These are phyloP conservation scores for Balansia obtecta DNA, from an alignment of 2,329 filamentous ascomycete genomes.

Conservation along the genomic window DNA sequence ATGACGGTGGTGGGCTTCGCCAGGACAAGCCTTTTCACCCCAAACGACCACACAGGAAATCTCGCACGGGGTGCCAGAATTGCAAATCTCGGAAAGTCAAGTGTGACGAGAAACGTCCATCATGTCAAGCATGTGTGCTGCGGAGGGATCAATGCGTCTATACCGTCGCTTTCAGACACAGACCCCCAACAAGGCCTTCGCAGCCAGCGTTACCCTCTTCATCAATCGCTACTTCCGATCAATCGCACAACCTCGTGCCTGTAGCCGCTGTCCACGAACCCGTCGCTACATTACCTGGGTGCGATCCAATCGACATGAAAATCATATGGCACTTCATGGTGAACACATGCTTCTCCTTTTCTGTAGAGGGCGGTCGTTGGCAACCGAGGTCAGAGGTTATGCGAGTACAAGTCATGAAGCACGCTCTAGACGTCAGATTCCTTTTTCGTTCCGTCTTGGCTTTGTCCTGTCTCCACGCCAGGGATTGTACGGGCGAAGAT, in stretches of 20 bases:
- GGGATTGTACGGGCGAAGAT: slow-evolving; percentile 3
- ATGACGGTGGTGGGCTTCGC: neutral
- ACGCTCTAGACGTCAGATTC: slow-evolving; percentile 39
- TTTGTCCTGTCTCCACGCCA: slow-evolving; percentile 32
- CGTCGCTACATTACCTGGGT: neutral
- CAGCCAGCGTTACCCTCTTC: slow-evolving; percentile 2
- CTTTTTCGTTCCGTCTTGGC: slow-evolving; percentile 43
- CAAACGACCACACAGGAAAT: slow-evolving; percentile 45
- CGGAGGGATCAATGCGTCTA: slow-evolving; percentile 38
- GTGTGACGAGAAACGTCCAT: slow-evolving; percentile 38
- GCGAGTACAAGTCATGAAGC: slow-evolving; percentile 32
- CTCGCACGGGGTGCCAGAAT: slow-evolving; percentile 37
- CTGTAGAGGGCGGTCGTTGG: slow-evolving; percentile 23
- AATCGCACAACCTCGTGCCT: neutral
- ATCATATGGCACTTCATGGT: slow-evolving; percentile 43
- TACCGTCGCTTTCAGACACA: slow-evolving; percentile 11
- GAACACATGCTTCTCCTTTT: slow-evolving; percentile 33
- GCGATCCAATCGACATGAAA: slow-evolving; percentile 34
- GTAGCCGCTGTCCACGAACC: slow-evolving; percentile 11
- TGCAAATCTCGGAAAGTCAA: slow-evolving; percentile 45
- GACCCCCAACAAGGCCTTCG: slow-evolving; percentile 3
- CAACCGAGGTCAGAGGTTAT: slow-evolving; percentile 29
- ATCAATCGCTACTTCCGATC: neutral
- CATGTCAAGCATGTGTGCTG: slow-evolving; percentile 35
- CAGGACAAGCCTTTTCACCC: slow-evolving; percentile 18